Conservation (phyloP, 106 monocot genomes). For the Dioscorea zingiberensis region DNA sequence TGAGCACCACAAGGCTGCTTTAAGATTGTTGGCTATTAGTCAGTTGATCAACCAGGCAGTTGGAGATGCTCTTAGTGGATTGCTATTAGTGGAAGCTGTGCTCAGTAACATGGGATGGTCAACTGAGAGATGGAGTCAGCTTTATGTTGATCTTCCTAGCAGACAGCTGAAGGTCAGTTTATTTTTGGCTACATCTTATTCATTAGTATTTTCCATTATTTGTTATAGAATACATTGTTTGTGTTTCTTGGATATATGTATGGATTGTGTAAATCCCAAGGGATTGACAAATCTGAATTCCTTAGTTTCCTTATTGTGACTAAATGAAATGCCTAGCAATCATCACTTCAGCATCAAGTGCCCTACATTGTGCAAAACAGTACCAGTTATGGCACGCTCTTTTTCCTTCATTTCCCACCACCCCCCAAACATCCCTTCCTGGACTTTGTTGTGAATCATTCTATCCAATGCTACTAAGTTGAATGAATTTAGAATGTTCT, state of each 20-base stretch:
- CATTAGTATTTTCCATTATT: not conserved
- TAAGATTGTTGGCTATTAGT: slow-evolving; percentile 69
- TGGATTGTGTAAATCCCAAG: not conserved
- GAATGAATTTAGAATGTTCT: not conserved
- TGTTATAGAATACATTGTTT: not conserved
- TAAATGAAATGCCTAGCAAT: no score
- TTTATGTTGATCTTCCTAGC: slow-evolving; percentile 87
- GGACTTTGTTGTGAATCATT: not conserved
- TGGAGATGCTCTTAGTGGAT: slow-evolving; percentile 86
- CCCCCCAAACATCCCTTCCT: not conserved
- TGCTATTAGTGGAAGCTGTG: slow-evolving; percentile 87
- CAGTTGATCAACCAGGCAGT: slow-evolving; percentile 88
- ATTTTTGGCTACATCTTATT: not conserved
- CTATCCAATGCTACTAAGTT: not conserved
- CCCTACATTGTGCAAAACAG: no score
- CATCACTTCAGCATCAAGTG: no score
- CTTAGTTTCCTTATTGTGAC: not conserved
- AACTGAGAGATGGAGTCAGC: slow-evolving; percentile 61
- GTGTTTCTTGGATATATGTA: not conserved
- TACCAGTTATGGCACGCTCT: not conserved
- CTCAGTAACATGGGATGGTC: slow-evolving; percentile 79
- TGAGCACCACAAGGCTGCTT: slow-evolving; percentile 54
- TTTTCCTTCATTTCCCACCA: not conserved
- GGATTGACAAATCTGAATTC: not conserved
- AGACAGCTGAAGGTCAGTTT: slow-evolving; percentile 77